Conservation (phyloP, 192 early-diverging fungal genomes). For the Phycomyces nitens region DNA sequence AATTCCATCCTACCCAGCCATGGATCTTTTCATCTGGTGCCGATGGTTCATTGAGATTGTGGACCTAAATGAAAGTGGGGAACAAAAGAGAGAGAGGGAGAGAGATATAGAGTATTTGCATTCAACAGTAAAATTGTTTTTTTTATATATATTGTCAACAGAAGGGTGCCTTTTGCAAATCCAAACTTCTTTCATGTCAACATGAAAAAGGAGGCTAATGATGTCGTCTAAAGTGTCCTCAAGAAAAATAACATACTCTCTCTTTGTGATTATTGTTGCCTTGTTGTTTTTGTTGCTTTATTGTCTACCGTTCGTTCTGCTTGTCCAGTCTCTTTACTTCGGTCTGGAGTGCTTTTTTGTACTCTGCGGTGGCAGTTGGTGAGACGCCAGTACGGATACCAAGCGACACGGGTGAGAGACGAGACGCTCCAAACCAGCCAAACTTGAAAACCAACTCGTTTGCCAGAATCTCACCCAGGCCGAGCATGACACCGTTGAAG, state of each 20-base stretch:
- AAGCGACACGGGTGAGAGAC: constrained; percentile 7
- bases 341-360: constrained; percentile 15
- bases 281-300: neutral
- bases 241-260: neutral
- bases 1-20: constrained; percentile 96
- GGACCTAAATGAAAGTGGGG: constrained; percentile 50
- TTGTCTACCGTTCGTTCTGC: neutral
- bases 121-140: constrained; percentile 1
- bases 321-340: constrained; percentile 11
- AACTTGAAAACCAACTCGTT: constrained; percentile 71
- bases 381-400: constrained; percentile 15
- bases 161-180: no score
- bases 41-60: constrained; percentile 85
- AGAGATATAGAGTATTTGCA: neutral
- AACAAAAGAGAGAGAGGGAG: no score
- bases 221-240: neutral
- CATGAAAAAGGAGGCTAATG: neutral
- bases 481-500: constrained; percentile 60
- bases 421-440: constrained; percentile 58
- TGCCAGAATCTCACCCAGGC: constrained; percentile 81
- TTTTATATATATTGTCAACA: neutral
- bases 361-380: constrained; percentile 27
- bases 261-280: neutral
- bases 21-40: constrained; percentile 95
- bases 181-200: neutral